Evolutionary conservation across 2,329 filamentous ascomycete genomes (phyloP).

Genomic region (Biscogniauxia sp.): DNA sequence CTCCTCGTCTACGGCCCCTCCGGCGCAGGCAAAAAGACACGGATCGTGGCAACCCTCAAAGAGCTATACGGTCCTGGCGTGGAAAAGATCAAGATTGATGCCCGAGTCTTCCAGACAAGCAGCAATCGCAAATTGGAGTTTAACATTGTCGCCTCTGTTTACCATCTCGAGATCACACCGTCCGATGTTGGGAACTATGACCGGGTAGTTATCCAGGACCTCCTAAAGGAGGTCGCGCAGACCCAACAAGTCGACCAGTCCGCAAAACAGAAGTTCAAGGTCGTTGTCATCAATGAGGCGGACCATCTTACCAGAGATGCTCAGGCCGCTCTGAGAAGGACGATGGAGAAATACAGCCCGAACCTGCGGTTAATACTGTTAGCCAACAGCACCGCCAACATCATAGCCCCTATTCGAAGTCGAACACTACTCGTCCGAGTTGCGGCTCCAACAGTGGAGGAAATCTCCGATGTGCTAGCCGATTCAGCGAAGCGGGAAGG

Average conservation of each 20-base stretch:
- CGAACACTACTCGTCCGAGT: constrained; percentile 89
- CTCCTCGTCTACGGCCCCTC: constrained; percentile 96
- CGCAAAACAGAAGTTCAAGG: constrained; percentile 92
- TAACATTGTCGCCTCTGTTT: constrained; percentile 95
- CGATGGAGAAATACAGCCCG: constrained; percentile 99
- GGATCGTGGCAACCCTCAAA: constrained; percentile 91
- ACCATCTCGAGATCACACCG: constrained; percentile 97
- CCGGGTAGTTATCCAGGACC: constrained; percentile 89
- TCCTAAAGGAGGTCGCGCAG: constrained; percentile 96
- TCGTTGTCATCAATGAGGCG: constrained; percentile 98
- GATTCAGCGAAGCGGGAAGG: constrained; percentile 72
- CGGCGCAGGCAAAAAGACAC: constrained; percentile 95
- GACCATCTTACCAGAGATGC: constrained; percentile 93
- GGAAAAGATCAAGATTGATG: constrained; percentile 99
- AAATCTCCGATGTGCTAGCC: constrained; percentile 79
- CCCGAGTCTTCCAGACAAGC: constrained; percentile 91
- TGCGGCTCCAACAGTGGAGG: constrained; percentile 78
- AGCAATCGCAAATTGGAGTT: constrained; percentile 98
- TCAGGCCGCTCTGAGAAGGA: constrained; percentile 88
- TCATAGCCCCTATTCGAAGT: constrained; percentile 96
- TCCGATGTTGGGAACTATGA: constrained; percentile 97
- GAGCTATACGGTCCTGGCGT: constrained; percentile 93
- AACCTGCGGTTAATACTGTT: constrained; percentile 89
- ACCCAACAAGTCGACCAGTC: constrained; percentile 96
- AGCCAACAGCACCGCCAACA: constrained; percentile 95